Conservation (phyloP, 345 rosid genomes). For the Bretschneidera sinensis region DNA sequence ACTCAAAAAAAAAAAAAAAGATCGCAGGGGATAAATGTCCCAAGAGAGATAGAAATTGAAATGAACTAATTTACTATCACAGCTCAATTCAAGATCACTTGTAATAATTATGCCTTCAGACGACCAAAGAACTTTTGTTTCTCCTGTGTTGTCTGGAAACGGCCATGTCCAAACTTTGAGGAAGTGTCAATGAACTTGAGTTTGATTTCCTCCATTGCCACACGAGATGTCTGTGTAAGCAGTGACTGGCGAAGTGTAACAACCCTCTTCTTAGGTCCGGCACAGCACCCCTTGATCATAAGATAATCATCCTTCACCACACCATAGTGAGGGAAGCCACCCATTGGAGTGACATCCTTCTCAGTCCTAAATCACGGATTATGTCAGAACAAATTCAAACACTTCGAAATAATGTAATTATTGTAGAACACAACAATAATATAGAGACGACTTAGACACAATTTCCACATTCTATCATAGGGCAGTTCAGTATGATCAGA, state of each 20-base stretch:
- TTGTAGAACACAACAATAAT: too few relatives aligned
- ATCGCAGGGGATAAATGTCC: too few relatives aligned
- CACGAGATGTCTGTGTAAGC: slow-evolving; percentile 66
- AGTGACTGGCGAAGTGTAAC: slow-evolving; percentile 73
- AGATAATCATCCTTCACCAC: slow-evolving; percentile 65
- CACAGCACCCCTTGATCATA: slow-evolving; percentile 82
- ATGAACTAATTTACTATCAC: not conserved
- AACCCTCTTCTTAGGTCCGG: slow-evolving; percentile 90
- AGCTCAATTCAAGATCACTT: not conserved
- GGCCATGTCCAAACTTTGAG: slow-evolving; percentile 62
- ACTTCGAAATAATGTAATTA: too few relatives aligned
- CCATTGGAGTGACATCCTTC: slow-evolving; percentile 74
- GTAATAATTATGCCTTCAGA: slow-evolving; percentile 39
- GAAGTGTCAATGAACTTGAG: slow-evolving; percentile 77
- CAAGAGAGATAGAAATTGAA: too few relatives aligned
- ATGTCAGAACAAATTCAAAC: slow-evolving; percentile 3
- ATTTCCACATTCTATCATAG: too few relatives aligned
- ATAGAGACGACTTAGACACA: not conserved
- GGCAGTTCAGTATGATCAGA: not conserved
- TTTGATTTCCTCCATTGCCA: slow-evolving; percentile 62
- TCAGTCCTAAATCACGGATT: slow-evolving; percentile 50
- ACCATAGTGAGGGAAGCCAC: slow-evolving; percentile 87
- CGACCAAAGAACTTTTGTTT: slow-evolving; percentile 59
- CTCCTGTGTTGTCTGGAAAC: slow-evolving; percentile 68
- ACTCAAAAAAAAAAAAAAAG: too few relatives aligned